Base-by-base conservation (phyloP, 73 alveolate species). In the Symbiodinium natans region DNA sequence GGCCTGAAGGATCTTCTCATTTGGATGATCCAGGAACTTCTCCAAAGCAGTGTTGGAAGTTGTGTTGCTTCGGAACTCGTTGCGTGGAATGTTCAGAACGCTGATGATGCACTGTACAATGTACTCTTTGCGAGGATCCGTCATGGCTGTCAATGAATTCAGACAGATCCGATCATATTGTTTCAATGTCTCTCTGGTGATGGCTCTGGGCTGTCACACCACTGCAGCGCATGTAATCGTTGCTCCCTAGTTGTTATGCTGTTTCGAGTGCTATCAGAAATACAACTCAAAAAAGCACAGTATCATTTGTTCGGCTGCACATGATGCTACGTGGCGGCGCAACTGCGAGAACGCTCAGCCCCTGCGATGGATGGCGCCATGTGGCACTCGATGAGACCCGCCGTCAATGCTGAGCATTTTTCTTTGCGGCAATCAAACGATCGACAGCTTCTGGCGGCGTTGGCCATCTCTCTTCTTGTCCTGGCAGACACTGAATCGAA, bases 101-200 rank as follows among this genome's bases (percentile, higher is more conserved):
- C 94, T 83, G 93, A 93, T 82, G 99, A 93, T 83, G 71, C 93
- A 82, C 82, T 93, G 99, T 15, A 93, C 94, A 46, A 93, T 29
- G 29, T 93, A 93, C 94, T 93, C 99, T 43, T 93, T 93, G 46
- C 97, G 97, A 43, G 97, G 97, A 39, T 90, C 97, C 46, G 77
- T 90, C 97, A 90, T 90, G 87, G 97, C 97, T n/a, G 31, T 63
- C 80, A 63, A 23, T 23, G 80, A 29, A 63, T 27, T 63, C 80
- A 63, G 40, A 63, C 33, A n/a, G 27, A 23, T 23, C 38, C 6
- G 1, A 52, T 29, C 71, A 52, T 52, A 5, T 52, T 23, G n/a
- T 52, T n/a, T n/a, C n/a, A n/a, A n/a, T n/a, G n/a, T n/a, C n/a
- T n/a, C n/a, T n/a, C n/a, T n/a, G n/a, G n/a, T n/a, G n/a, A n/a